Base-by-base conservation (phyloP, 2,329 filamentous ascomycete genomes). In the Purpureocillium takamizusanense region DNA sequence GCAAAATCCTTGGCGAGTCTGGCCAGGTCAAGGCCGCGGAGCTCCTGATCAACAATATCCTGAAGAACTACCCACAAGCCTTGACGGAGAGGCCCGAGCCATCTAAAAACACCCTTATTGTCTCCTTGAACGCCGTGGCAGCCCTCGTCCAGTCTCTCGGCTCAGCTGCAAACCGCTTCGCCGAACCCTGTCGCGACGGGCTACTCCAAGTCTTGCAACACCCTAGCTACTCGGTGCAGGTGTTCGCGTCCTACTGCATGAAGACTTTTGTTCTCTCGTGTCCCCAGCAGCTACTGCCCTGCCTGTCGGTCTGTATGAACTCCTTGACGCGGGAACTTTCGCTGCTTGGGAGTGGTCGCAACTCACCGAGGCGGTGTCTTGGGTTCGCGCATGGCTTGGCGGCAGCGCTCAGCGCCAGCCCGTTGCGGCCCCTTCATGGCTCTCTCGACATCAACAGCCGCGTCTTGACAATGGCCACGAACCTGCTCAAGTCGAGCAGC, bases 261-360 rank as follows among this genome's bases (percentile, higher is more conserved):
- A 87, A 90, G 49, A 78, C 76, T 0, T 92, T 97, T 53, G 86
- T 94, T 1, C 70, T 95, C 32, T 88, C 88, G 12, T 95, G 88
- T 50, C 92, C 92, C 4, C 86, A 94, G 49, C 90, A 97, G 55
- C 75, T 98, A 6, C 67, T 97, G 5, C 86, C 87, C 3, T 92
- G 88, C 46, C 78, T 97, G 14, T 94, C 90, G 0, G 86, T 97
- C 33, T 97, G 89, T 60, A 89, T 97, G 83, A 95, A 95, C 59
- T 95, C 87, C 56, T 74, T 98, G 43, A 86, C 80, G 44, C 75
- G 92, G 45, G 92, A 98, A 54, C 72, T 98, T 21, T 81, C 81
- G 21, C 73, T 92, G 32, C 72, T 97, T 7, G 76, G 74, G 12
- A 78, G 80, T 1, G 83, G 80, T 7, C 75, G 87, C 37, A 85